Evolutionary conservation across 192 early-diverging fungal species (phyloP).

Genomic region (Coemansia sp.): DNA sequence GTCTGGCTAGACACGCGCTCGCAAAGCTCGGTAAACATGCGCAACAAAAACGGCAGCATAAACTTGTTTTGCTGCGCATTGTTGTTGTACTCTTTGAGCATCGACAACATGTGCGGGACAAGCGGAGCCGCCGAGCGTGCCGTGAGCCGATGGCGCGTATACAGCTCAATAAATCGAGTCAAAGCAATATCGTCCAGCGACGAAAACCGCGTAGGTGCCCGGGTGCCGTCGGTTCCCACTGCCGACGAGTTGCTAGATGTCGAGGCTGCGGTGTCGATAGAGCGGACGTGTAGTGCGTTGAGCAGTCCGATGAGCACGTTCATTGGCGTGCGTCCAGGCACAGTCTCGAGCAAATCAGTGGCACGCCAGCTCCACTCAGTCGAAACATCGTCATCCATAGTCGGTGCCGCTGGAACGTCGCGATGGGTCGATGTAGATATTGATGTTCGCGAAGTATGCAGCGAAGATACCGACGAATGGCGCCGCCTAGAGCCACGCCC

Average conservation of each 20-base stretch:
- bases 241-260: too few relatives aligned
- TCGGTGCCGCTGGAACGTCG: neutral
- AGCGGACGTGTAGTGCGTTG: conserved; percentile 26
- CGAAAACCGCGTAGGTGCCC: conserved; percentile 3
- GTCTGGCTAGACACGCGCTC: conserved; percentile 27
- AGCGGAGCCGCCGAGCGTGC: conserved; percentile 26
- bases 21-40: conserved; percentile 49
- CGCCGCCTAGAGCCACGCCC: conserved; percentile 2
- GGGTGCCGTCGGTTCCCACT: neutral
- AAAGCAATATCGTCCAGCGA: conserved; percentile 28
- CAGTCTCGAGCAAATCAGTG: conserved; percentile 32
- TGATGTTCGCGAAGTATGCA: conserved; percentile 10
- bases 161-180: conserved; percentile 41
- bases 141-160: conserved; percentile 24
- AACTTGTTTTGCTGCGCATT: conserved; percentile 29
- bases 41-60: conserved; percentile 44
- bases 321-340: conserved; percentile 29
- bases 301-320: conserved; percentile 28
- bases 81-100: conserved; percentile 34
- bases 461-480: conserved; percentile 31
- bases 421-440: neutral
- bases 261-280: conserved; percentile 2
- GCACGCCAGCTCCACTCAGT: conserved; percentile 49
- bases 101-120: conserved; percentile 25
- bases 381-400: conserved; percentile 15